Conservation (phyloP, 306 rosid species). For the Lablab purpureus region DNA sequence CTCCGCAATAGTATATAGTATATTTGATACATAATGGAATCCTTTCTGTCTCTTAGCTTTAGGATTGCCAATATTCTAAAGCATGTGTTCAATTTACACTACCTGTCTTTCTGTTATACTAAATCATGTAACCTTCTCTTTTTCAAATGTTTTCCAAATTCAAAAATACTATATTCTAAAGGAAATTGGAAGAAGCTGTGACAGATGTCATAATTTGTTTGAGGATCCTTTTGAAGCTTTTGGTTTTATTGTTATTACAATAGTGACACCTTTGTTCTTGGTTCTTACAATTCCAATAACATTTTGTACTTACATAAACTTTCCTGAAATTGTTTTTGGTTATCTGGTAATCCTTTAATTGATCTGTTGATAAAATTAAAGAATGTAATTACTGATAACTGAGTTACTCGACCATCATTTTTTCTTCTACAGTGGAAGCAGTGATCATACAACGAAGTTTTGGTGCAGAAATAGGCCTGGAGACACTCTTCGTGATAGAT, state of each 20-base stretch:
- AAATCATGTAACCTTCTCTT: constrained; percentile 22
- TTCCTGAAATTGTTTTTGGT: constrained; percentile 15
- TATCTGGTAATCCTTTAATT: constrained; percentile 17
- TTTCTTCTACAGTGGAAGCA: constrained; percentile 90
- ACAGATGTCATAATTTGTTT: constrained; percentile 2
- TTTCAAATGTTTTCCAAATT: constrained; percentile 12
- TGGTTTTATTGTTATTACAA: neutral
- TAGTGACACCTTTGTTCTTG: constrained; percentile 14
- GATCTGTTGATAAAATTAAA: constrained; percentile 15
- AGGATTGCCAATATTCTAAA: constrained; percentile 23
- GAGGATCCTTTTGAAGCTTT: constrained; percentile 7
- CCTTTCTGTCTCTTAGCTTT: constrained; percentile 11
- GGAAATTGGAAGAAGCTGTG: constrained; percentile 5
- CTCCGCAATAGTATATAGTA: constrained; percentile 12
- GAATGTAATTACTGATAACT: constrained; percentile 15
- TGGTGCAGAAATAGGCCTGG: constrained; percentile 99
- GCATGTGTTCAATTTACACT: constrained; percentile 12
- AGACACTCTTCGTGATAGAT: constrained; percentile 85
- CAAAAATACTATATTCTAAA: neutral
- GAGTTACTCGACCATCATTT: constrained; percentile 29
- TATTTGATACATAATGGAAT: constrained; percentile 26
- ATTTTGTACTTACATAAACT: neutral
- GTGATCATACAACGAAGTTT: constrained; percentile 95
- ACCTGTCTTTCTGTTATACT: constrained; percentile 26
- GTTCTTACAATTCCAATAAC: neutral